Base-by-base conservation (phyloP, 2,329 filamentous ascomycete genomes). In the Fusarium nanum region DNA sequence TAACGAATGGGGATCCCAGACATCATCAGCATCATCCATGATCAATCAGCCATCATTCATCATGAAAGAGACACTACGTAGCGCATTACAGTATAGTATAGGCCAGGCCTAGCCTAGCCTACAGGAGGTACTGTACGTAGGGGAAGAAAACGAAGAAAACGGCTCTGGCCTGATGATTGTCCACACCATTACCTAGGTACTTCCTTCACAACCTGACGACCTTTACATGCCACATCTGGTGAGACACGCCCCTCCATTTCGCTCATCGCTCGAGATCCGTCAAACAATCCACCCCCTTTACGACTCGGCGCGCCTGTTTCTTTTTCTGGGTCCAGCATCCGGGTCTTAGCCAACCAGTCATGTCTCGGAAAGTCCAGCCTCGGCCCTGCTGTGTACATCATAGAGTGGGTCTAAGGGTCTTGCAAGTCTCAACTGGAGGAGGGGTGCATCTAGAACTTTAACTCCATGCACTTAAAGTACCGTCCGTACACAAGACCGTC, bases 11-110 rank as follows among this genome's bases (percentile, higher is more conserved):
- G 34, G 50, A 62, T 46, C 42, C 46, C 13, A 50, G 61, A 47
- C 61, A 64, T 65, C 59, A 64, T 54, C 62, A 37, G 48, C 68
- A 71, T 71, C 68, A 71, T 70, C 56, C 64, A 71, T 65, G 59
- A 64, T 68, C 48, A 52, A 67, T 56, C 50, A 70, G 52, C 41
- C 67, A 70, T 67, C 61, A 57, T 54, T 48, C 48, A 70, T 56
- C 34, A 67, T 41, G 57, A 67, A 57, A 70, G 56, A 34, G 40
- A 48, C 46, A 68, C 48, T 60, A 63, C 48, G 49, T 64, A 58
- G 46, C 22, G 42, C 27, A 44, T 45, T 58, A 56, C 27, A 34
- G 22, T 41, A 44, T 32, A 30, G n/a, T 18, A n/a, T 37, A 47
- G 68, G 65, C 59, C 60, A 58, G 66, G 60, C 34, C 47, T 23